These are phyloP conservation scores for Neurospora sp. DNA, from an alignment of 495 filamentous ascomycete genomes.

Conservation along the genomic window DNA sequence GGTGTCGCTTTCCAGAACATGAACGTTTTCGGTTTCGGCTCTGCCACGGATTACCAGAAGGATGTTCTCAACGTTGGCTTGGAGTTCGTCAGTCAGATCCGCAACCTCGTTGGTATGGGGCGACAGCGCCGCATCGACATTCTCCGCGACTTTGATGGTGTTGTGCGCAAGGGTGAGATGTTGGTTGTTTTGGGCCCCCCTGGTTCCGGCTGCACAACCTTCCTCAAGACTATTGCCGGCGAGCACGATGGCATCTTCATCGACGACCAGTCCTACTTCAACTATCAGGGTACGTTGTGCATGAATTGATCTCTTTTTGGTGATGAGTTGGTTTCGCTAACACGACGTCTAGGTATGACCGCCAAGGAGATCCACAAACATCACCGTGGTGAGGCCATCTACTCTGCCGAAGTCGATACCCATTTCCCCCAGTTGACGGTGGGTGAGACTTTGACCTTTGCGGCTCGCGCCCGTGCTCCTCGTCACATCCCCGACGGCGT, in stretches of 20 bases:
- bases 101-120: constrained; percentile 36
- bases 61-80: constrained; percentile 56
- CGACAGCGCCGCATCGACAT: constrained; percentile 63
- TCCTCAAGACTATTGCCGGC: constrained; percentile 71
- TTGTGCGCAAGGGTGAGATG: constrained; percentile 74
- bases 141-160: constrained; percentile 64
- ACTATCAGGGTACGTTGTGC: constrained; percentile 56
- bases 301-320: background rate
- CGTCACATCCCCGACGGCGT: constrained; percentile 51
- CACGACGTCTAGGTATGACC: constrained; percentile 32
- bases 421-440: constrained; percentile 79
- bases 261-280: constrained; percentile 54
- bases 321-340: constrained; percentile 3
- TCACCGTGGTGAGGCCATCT: constrained; percentile 73
- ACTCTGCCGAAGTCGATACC: constrained; percentile 69
- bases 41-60: constrained; percentile 74
- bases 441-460: constrained; percentile 69
- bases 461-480: constrained; percentile 59
- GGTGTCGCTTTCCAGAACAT: constrained; percentile 53
- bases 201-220: constrained; percentile 68
- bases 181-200: constrained; percentile 69
- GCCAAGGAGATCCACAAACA: constrained; percentile 53
- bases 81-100: constrained; percentile 35
- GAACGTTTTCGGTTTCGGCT: constrained; percentile 68
- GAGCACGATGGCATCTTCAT: constrained; percentile 65